Evolutionary conservation across 2,329 filamentous ascomycete genomes (phyloP), one percentile per base, ranked within the genome.

Genomic region (Colletotrichum melonis): DNA sequence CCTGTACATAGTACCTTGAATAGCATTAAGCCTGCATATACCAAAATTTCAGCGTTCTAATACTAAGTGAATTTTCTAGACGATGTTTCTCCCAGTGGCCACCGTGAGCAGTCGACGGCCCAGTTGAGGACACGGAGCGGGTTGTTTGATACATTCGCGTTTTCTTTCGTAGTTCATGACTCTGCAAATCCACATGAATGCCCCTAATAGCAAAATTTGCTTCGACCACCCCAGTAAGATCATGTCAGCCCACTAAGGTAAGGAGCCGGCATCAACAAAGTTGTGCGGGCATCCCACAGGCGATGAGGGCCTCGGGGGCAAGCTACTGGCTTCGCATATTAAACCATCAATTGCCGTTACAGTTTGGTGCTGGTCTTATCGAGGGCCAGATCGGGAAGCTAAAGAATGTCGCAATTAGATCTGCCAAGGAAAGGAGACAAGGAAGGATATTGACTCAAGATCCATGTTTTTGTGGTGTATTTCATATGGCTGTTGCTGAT

Each of bases 1-100:
- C 71, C 46, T 73, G 71, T 73, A 73, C 46, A 73, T 73, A 73
- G 67, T 73, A 62, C 35, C 49, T 71, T 73, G 71, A 42, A 66
- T 70, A 58, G 60, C 67, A 73, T 62, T 73, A 66, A 71, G 71
- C 71, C 67, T 71, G 60, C 67, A 70, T 73, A 73, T 73, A 73
- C 55, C 55, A 63, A 65, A 54, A 52, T 57, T 60, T 52, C 12
- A 70, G 26, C 30, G 4, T 54, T 38, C 24, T 5, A 12, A 32
- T 3, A 30, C 9, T 19, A 0, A 8, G 28, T 22, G 56, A 67
- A 14, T 1, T 12, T 2, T 1, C 14, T 6, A 5, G 28, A 8
- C 12, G 9, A 11, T 22, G 7, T 19, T 11, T 19, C 9, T 11
- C 9, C 9, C 8, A 0, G 1, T 24, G 19, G 22, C 5, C 5